phyloP scores from a whole-genome alignment of 2,329 filamentous ascomycete species.

The Claviceps sp. region DNA sequence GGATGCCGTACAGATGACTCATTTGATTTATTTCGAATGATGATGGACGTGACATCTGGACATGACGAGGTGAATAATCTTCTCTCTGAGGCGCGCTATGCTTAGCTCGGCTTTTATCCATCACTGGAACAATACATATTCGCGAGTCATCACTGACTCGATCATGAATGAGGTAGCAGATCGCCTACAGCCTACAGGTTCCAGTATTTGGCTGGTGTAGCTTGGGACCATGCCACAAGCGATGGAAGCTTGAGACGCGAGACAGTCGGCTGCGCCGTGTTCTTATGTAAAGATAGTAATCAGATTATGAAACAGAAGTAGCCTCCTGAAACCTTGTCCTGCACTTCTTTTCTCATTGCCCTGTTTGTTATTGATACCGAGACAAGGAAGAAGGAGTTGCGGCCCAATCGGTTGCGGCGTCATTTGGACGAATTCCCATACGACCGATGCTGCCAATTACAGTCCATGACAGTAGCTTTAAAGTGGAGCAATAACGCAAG shows the following conservation, averaged over 20 bases:
- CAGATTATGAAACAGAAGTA: background rate
- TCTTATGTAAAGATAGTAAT: background rate
- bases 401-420: background rate
- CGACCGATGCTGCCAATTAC: slow-evolving; percentile 1
- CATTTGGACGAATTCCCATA: background rate
- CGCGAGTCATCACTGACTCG: background rate
- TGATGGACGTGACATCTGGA: slow-evolving; percentile 20
- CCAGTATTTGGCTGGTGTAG: background rate
- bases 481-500: slow-evolving; percentile 6
- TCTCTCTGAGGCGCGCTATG: slow-evolving; percentile 33
- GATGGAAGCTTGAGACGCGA: background rate
- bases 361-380: background rate
- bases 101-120: background rate
- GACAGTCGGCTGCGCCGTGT: background rate
- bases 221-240: background rate
- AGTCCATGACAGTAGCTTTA: background rate
- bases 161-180: background rate
- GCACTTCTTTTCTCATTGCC: background rate
- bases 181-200: background rate
- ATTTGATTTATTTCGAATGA: slow-evolving; percentile 14
- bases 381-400: background rate
- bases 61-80: slow-evolving; percentile 40
- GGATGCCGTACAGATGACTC: slow-evolving; percentile 19
- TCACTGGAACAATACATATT: background rate
- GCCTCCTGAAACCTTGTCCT: background rate